A percentile compares a stretch with the other conserved stretches of the same genome.
Conservation (phyloP, 345 rosid genomes). For the Streptanthus diversifolius region DNA sequence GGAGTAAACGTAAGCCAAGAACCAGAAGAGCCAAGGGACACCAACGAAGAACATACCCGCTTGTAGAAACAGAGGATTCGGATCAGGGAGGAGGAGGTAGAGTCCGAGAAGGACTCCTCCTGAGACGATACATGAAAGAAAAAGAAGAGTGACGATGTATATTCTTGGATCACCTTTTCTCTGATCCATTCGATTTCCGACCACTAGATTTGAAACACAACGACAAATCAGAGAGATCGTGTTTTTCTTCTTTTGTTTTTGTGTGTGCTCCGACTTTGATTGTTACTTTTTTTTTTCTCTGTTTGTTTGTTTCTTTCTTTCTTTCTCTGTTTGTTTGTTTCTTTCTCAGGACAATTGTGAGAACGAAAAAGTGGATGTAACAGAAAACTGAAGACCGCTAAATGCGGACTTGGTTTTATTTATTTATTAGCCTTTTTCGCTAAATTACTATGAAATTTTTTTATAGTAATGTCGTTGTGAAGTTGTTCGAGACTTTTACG, state of each 20-base stretch:
- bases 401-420: conserved; percentile 17
- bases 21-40: conserved; percentile 75
- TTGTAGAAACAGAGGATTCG: conserved; percentile 41
- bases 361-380: conserved; percentile 18
- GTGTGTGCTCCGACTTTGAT: conserved; percentile 6
- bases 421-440: background rate
- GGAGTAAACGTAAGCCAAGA: conserved; percentile 47
- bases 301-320: background rate
- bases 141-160: conserved; percentile 38
- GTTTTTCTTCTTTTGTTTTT: background rate
- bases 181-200: conserved; percentile 30
- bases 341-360: conserved; percentile 6
- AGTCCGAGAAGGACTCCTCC: conserved; percentile 57
- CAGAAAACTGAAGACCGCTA: conserved; percentile 27
- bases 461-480: conserved; percentile 10
- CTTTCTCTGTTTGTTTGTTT: background rate
- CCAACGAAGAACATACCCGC: conserved; percentile 52
- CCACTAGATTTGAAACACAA: conserved; percentile 13
- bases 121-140: conserved; percentile 44
- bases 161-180: conserved; percentile 53
- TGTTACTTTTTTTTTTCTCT: background rate
- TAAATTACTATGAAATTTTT: background rate
- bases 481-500: conserved; percentile 23
- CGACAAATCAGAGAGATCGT: background rate
- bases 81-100: conserved; percentile 41